phyloP scores from a whole-genome alignment of 257 asterid genomes.

The Haberlea rhodopensis region DNA sequence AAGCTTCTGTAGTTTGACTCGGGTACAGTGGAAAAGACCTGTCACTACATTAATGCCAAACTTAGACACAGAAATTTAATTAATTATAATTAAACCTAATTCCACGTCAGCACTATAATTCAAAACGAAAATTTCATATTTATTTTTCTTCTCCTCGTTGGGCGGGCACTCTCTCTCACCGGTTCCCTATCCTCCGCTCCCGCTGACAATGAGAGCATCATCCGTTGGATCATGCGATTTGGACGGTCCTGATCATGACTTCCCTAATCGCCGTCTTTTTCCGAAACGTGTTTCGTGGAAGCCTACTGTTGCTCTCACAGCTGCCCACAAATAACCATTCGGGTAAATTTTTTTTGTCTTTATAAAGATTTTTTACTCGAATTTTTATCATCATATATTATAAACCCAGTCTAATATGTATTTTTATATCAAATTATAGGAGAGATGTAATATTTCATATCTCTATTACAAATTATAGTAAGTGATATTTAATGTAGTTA shows the following conservation, averaged over 20 bases:
- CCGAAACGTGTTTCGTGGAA: conserved; percentile 38
- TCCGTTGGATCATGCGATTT: conserved; percentile 22
- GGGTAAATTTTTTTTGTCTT: conserved; percentile 2
- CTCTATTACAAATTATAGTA: too few species aligned
- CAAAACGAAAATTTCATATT: not conserved
- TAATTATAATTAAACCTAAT: too few species aligned
- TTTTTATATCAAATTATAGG: too few species aligned
- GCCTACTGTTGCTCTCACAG: conserved; percentile 30
- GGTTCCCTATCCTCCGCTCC: conserved; percentile 36
- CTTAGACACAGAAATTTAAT: not conserved
- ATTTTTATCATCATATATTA: too few species aligned
- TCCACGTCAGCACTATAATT: conserved; percentile 22
- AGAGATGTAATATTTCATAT: too few species aligned
- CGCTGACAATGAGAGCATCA: conserved; percentile 30
- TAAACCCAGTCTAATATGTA: too few species aligned
- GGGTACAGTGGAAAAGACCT: conserved; percentile 24
- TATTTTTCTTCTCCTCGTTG: conserved; percentile 30
- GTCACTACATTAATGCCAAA: conserved; percentile 24
- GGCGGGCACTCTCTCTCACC: conserved; percentile 31
- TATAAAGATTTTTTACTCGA: too few species aligned
- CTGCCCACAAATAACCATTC: conserved; percentile 33
- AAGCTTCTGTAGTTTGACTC: conserved; percentile 30
- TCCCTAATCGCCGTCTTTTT: conserved; percentile 38
- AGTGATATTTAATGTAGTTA: too few species aligned
- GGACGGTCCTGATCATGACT: conserved; percentile 21